Evolutionary conservation across 768 basidiomycete species (phyloP).

Genomic region (Myochromella boudieri): DNA sequence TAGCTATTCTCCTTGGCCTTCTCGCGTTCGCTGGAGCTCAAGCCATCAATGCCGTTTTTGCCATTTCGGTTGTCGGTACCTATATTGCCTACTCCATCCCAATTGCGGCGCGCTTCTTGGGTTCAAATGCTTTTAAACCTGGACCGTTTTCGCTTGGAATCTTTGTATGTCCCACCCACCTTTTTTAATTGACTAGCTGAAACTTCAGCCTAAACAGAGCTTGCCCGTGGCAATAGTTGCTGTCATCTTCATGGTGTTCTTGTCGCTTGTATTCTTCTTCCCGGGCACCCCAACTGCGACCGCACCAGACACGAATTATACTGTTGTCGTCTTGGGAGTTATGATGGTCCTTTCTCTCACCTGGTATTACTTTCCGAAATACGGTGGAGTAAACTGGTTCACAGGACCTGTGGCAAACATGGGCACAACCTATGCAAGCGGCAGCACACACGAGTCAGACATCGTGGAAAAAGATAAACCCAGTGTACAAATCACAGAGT

Average conservation of each 20-base stretch:
- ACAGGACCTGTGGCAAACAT: slow-evolving; percentile 22
- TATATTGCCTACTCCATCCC: slow-evolving; percentile 57
- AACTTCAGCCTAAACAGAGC: slow-evolving; percentile 32
- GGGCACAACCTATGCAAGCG: background rate
- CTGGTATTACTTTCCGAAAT: slow-evolving; percentile 60
- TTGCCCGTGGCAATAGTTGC: slow-evolving; percentile 45
- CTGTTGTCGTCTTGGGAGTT: slow-evolving; percentile 56
- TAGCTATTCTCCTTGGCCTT: slow-evolving; percentile 53
- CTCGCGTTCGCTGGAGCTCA: slow-evolving; percentile 59
- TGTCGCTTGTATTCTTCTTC: slow-evolving; percentile 53
- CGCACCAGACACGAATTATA: slow-evolving; percentile 56
- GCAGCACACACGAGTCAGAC: background rate
- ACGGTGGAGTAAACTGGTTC: slow-evolving; percentile 29
- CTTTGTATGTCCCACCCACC: slow-evolving; percentile 23
- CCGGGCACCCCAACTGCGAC: slow-evolving; percentile 43
- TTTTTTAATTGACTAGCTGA: background rate
- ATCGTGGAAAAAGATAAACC: too few relatives aligned
- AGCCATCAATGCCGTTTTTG: slow-evolving; percentile 62
- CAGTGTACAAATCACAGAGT: too few relatives aligned
- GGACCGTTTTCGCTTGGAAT: slow-evolving; percentile 57
- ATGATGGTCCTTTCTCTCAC: slow-evolving; percentile 47
- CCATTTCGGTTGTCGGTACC: slow-evolving; percentile 41
- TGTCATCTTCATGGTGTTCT: slow-evolving; percentile 57
- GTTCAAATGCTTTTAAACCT: slow-evolving; percentile 48
- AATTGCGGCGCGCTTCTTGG: slow-evolving; percentile 49